These are phyloP conservation scores for Colletotrichum gloeosporioides DNA, from an alignment of 2,329 filamentous ascomycete genomes.

Conservation along the genomic window DNA sequence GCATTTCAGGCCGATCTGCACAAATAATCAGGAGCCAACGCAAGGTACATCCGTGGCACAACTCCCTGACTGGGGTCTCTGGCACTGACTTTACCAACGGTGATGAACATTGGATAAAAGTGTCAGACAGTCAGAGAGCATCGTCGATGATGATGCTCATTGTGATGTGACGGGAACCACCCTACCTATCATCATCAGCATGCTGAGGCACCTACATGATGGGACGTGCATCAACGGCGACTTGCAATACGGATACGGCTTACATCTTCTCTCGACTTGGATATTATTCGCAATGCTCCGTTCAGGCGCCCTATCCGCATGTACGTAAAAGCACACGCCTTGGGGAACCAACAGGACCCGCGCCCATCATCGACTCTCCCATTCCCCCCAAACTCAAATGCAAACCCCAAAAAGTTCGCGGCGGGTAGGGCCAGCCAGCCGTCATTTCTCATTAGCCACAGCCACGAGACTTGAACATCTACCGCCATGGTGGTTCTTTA, in stretches of 20 bases:
- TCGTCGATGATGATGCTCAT: background rate
- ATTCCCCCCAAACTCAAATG: background rate
- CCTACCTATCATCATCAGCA: background rate
- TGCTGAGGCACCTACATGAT: background rate
- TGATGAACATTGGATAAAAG: background rate
- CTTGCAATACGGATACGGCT: background rate
- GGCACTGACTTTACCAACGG: background rate
- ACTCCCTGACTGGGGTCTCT: background rate
- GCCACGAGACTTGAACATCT: slow-evolving; percentile 9
- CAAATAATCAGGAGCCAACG: slow-evolving; percentile 6
- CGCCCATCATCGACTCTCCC: background rate
- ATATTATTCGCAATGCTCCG: too few relatives aligned
- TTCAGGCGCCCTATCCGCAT: too few relatives aligned
- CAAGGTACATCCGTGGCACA: slow-evolving; percentile 3
- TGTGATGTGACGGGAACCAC: background rate
- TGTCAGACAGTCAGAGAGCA: background rate
- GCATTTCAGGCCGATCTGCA: slow-evolving; percentile 12
- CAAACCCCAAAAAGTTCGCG: background rate
- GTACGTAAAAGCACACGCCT: too few relatives aligned
- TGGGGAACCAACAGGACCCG: background rate
- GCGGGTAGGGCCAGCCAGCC: slow-evolving; percentile 10
- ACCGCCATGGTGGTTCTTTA: background rate
- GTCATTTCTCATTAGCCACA: slow-evolving; percentile 10
- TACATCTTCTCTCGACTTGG: background rate
- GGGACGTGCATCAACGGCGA: background rate